Conservation (phyloP, 139 green algal genomes). For the Zygnema cylindricum region DNA sequence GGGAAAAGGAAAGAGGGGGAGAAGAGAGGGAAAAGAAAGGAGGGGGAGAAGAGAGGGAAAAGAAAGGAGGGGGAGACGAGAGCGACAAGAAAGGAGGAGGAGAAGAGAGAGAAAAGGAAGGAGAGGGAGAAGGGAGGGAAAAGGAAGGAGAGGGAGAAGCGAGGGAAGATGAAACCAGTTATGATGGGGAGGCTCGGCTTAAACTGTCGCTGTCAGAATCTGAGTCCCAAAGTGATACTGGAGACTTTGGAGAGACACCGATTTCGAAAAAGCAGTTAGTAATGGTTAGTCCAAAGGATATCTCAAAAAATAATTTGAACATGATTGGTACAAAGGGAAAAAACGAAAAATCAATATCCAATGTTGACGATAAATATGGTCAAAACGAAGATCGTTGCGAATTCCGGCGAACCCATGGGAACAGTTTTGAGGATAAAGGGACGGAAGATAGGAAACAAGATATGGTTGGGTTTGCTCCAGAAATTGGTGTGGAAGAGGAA, state of each 20-base stretch:
- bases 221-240: neutral
- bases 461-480: neutral
- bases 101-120: neutral
- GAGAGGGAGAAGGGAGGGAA: neutral
- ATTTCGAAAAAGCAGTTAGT: neutral
- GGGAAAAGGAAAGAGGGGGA: neutral
- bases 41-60: neutral
- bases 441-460: neutral
- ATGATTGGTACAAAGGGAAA: neutral
- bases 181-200: neutral
- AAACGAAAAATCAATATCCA: neutral
- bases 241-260: neutral
- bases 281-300: neutral
- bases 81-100: neutral
- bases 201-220: neutral
- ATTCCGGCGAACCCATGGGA: too few species aligned
- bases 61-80: neutral
- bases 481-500: neutral
- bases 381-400: neutral
- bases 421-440: too few species aligned
- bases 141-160: neutral
- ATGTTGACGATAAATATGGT: neutral
- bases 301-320: neutral
- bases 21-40: slow-evolving; percentile 10
- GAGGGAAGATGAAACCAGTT: neutral